Conservation (phyloP, 768 basidiomycete genomes). For the Cantharellus anzutake region DNA sequence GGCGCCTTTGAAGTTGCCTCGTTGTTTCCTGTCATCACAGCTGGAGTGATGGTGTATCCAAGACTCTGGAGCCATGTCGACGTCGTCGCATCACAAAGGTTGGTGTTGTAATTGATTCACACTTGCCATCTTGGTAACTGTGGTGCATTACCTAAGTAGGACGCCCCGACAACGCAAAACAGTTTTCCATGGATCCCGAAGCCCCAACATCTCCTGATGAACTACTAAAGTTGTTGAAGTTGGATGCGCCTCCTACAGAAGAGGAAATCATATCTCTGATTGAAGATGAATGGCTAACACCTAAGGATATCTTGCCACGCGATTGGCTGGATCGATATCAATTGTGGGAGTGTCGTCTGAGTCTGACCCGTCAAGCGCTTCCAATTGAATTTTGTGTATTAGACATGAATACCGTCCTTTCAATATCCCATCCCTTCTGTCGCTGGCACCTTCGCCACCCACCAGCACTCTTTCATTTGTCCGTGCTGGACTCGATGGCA, state of each 20-base stretch:
- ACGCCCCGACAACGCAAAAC: too few species aligned
- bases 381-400: constrained; percentile 2
- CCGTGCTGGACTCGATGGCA: constrained; percentile 61
- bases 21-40: too few species aligned
- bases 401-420: constrained; percentile 58
- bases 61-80: too few species aligned
- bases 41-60: too few species aligned
- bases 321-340: constrained; percentile 71
- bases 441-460: constrained; percentile 46
- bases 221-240: constrained; percentile 36
- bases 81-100: too few species aligned
- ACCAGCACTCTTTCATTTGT: constrained; percentile 58
- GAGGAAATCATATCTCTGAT: constrained; percentile 47
- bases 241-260: constrained; percentile 35
- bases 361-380: neutral
- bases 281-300: constrained; percentile 55
- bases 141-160: too few species aligned
- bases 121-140: too few species aligned
- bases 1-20: too few species aligned
- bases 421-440: constrained; percentile 42
- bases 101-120: too few species aligned
- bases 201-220: neutral
- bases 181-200: too few species aligned
- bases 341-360: constrained; percentile 29
- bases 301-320: constrained; percentile 41